Conservation (phyloP, 306 rosid genomes). For the Cyclanthera cordifolia region DNA sequence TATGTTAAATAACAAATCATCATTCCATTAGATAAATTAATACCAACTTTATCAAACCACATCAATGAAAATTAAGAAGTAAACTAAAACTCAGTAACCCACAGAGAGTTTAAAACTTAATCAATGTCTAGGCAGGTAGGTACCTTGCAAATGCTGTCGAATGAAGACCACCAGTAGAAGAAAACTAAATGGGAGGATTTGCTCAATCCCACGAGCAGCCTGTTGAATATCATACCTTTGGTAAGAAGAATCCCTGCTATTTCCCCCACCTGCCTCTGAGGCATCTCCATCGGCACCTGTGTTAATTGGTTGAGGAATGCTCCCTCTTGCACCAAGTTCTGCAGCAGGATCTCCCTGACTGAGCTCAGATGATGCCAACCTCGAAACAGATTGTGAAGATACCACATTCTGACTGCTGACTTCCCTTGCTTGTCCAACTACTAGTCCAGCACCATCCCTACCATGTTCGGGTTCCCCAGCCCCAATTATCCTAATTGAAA, state of each 20-base stretch:
- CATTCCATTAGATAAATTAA: too few relatives aligned
- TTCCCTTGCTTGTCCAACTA: constrained; percentile 39
- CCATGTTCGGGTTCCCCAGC: constrained; percentile 46
- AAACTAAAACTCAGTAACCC: background rate
- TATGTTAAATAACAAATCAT: too few relatives aligned
- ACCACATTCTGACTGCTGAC: constrained; percentile 24
- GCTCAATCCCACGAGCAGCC: constrained; percentile 95
- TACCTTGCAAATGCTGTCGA: constrained; percentile 97
- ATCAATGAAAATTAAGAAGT: background rate
- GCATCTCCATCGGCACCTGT: constrained; percentile 34
- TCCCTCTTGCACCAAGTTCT: constrained; percentile 36
- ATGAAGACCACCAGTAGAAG: constrained; percentile 94
- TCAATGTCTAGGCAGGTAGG: background rate
- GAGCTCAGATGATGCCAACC: constrained; percentile 17
- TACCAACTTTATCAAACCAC: background rate
- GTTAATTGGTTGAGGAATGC: constrained; percentile 29
- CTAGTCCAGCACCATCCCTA: constrained; percentile 48
- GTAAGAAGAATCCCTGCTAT: constrained; percentile 85
- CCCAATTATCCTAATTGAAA: constrained; percentile 75
- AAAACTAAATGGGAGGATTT: constrained; percentile 79
- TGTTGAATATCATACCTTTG: constrained; percentile 97
- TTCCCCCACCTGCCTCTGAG: constrained; percentile 37
- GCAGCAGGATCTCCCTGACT: constrained; percentile 24
- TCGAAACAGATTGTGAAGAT: constrained; percentile 15
- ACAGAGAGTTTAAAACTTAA: background rate